A percentile compares a stretch with the other conserved stretches of the same genome.
Evolutionary conservation across 1,284 basidiomycete species (phyloP).

Genomic region (Moniliella sp.): DNA sequence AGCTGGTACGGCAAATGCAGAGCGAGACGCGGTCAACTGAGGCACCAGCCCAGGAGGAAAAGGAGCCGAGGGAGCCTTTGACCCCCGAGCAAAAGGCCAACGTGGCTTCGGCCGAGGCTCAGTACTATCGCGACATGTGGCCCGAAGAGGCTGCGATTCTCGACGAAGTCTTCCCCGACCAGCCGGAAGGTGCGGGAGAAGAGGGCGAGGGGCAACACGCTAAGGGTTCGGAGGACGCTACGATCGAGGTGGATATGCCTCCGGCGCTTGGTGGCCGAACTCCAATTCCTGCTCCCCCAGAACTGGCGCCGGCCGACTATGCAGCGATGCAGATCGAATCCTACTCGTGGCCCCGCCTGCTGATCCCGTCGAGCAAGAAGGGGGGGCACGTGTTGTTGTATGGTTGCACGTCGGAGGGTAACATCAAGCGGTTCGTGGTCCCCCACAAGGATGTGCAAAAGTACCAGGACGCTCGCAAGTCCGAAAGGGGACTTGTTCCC

Average conservation of each 20-base stretch:
- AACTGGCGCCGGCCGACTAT: conserved; percentile 2
- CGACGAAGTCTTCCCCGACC: background rate
- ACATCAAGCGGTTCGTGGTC: conserved; percentile 71
- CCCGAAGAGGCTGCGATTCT: background rate
- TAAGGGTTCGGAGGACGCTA: conserved; percentile 2
- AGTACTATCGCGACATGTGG: too few species aligned
- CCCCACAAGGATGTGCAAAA: conserved; percentile 77
- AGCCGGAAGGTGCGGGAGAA: too few species aligned
- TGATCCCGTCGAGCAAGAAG: conserved; percentile 70
- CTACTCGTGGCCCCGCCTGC: conserved; percentile 57
- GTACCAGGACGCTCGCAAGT: conserved; percentile 84
- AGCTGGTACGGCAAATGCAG: too few species aligned
- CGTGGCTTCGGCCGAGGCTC: too few species aligned
- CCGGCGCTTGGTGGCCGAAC: too few species aligned
- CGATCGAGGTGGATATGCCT: background rate
- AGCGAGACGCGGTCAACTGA: too few species aligned
- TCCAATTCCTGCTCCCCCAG: too few species aligned
- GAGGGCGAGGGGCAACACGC: background rate
- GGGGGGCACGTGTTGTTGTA: conserved; percentile 88
- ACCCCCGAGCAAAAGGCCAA: too few species aligned
- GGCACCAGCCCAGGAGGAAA: background rate
- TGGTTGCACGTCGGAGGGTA: conserved; percentile 59
- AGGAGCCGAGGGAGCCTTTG: background rate
- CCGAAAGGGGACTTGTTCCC: conserved; percentile 78
- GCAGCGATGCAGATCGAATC: conserved; percentile 15